Evolutionary conservation across 2,329 filamentous ascomycete genomes (phyloP).

Genomic region (Hypoxylon sp.): DNA sequence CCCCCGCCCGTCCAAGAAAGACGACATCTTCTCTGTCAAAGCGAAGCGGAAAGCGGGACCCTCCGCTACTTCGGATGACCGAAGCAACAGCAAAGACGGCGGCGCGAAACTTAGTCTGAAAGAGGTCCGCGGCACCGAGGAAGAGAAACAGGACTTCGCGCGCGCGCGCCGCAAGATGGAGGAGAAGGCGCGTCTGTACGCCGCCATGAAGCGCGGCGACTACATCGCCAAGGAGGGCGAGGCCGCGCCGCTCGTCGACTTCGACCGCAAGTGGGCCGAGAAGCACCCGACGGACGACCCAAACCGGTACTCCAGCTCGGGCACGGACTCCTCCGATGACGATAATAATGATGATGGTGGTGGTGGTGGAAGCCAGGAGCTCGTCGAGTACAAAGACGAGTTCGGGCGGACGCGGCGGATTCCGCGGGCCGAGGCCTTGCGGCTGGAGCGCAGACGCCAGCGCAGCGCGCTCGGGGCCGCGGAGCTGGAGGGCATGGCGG

Average conservation of each 20-base stretch:
- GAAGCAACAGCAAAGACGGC: slow-evolving; percentile 50
- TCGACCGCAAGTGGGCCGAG: slow-evolving; percentile 96
- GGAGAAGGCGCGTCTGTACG: slow-evolving; percentile 89
- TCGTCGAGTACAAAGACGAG: slow-evolving; percentile 92
- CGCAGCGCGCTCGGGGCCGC: slow-evolving; percentile 69
- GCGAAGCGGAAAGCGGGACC: slow-evolving; percentile 63
- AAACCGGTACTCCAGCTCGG: slow-evolving; percentile 57
- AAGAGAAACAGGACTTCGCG: slow-evolving; percentile 77
- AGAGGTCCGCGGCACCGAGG: slow-evolving; percentile 68
- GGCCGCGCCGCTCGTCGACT: slow-evolving; percentile 84
- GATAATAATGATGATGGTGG: slow-evolving; percentile 45
- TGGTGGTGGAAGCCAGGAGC: slow-evolving; percentile 65
- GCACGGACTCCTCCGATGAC: slow-evolving; percentile 70
- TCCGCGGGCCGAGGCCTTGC: slow-evolving; percentile 77
- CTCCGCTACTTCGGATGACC: slow-evolving; percentile 72
- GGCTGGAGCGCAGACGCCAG: slow-evolving; percentile 69
- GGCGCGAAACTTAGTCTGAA: slow-evolving; percentile 61
- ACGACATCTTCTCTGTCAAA: slow-evolving; percentile 74
- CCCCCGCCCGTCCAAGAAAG: slow-evolving; percentile 68
- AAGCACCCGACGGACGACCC: slow-evolving; percentile 66
- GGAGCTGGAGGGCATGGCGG: slow-evolving; percentile 78
- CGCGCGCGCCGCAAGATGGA: slow-evolving; percentile 86
- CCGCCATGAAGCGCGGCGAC: slow-evolving; percentile 91
- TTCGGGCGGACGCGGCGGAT: slow-evolving; percentile 86
- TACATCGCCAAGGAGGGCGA: slow-evolving; percentile 77